Evolutionary conservation across 768 basidiomycete species (phyloP).

Genomic region (Lenzites betulinus): DNA sequence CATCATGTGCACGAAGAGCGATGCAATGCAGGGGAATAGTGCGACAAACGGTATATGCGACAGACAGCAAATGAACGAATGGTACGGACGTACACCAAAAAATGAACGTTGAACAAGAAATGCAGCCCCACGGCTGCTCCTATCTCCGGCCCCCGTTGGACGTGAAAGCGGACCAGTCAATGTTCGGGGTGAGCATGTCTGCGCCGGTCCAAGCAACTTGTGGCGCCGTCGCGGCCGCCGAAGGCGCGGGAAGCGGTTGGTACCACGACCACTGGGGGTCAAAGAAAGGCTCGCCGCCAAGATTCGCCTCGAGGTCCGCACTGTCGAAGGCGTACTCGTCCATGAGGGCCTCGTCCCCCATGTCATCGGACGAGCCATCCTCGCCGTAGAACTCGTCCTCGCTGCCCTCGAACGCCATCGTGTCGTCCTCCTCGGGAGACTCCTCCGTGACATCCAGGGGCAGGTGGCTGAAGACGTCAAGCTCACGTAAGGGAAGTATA

Average conservation of each 20-base stretch:
- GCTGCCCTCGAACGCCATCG: slow-evolving; percentile 11
- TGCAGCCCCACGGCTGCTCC: background rate
- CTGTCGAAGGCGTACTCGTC: slow-evolving; percentile 6
- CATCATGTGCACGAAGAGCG: slow-evolving; percentile 10
- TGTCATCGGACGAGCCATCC: slow-evolving; percentile 14
- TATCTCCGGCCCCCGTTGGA: background rate
- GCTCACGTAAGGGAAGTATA: slow-evolving; percentile 15
- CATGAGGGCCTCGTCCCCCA: slow-evolving; percentile 5
- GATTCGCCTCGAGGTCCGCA: slow-evolving; percentile 1
- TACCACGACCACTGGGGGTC: slow-evolving; percentile 18
- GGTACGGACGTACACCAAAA: background rate
- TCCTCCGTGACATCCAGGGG: slow-evolving; percentile 12
- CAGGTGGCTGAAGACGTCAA: slow-evolving; percentile 19
- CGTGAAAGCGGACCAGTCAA: slow-evolving; percentile 12
- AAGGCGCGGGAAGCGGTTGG: background rate
- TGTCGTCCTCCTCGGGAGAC: slow-evolving; percentile 16
- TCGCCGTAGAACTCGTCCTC: slow-evolving; percentile 14
- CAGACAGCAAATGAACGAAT: slow-evolving; percentile 2
- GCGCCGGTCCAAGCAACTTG: background rate
- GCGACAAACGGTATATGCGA: slow-evolving; percentile 4
- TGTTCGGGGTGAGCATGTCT: background rate
- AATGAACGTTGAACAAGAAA: background rate
- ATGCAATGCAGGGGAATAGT: slow-evolving; percentile 7
- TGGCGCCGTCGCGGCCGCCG: background rate
- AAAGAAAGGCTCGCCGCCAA: slow-evolving; percentile 7